Percentiles rank a stretch among this genome's conserved stretches.
phyloP scores from a whole-genome alignment of 495 filamentous ascomycete species.

The Aspergillus incahuasiensis region DNA sequence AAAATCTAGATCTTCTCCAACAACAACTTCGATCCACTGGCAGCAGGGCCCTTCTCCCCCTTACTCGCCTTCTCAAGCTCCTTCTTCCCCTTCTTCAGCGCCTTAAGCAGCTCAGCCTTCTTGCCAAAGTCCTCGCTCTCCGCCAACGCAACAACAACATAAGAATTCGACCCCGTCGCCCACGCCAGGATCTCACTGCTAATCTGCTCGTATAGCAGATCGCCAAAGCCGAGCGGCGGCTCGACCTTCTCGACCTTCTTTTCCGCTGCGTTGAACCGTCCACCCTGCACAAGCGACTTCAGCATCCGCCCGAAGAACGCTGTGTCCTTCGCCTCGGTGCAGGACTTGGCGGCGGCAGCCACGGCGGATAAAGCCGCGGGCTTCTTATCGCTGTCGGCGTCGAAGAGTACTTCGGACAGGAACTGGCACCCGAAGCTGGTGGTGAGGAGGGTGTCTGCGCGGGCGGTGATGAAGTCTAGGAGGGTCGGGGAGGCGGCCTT shows the following conservation, averaged over 20 bases:
- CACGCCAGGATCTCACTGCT: slow-evolving; percentile 70
- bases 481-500: slow-evolving; percentile 52
- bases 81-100: slow-evolving; percentile 55
- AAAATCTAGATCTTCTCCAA: slow-evolving; percentile 35
- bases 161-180: slow-evolving; percentile 78
- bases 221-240: slow-evolving; percentile 77
- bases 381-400: slow-evolving; percentile 66
- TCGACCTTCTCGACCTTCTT: slow-evolving; percentile 65
- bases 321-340: slow-evolving; percentile 52
- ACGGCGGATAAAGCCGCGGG: slow-evolving; percentile 61
- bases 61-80: slow-evolving; percentile 47
- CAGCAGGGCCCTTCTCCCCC: slow-evolving; percentile 30
- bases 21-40: slow-evolving; percentile 42
- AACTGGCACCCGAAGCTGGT: slow-evolving; percentile 83
- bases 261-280: slow-evolving; percentile 66
- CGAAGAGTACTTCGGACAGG: slow-evolving; percentile 74
- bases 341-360: slow-evolving; percentile 60
- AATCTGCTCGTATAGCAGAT: slow-evolving; percentile 71
- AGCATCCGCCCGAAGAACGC: slow-evolving; percentile 77
- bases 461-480: slow-evolving; percentile 63
- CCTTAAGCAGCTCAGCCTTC: slow-evolving; percentile 59
- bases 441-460: slow-evolving; percentile 60
- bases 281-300: slow-evolving; percentile 82
- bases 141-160: slow-evolving; percentile 72
- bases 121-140: slow-evolving; percentile 74